Evolutionary conservation across 495 filamentous ascomycete genomes (phyloP), one percentile per base, ranked within the genome.

Genomic region (Clavariopsis aquatica): DNA sequence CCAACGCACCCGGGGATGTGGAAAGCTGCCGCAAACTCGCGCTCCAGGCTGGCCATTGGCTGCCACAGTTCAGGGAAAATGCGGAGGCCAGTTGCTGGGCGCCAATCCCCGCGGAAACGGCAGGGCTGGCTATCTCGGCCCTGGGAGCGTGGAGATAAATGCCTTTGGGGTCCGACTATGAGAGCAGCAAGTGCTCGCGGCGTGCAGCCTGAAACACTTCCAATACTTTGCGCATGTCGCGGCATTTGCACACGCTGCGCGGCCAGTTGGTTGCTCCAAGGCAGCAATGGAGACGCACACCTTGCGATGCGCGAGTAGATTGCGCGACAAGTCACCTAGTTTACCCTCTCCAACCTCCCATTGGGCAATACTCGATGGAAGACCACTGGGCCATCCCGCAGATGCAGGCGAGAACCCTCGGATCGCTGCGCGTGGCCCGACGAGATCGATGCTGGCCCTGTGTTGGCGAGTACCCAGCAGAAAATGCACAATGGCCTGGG

Each of bases 1-100:
- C 31, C 26, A 20, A 45, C 28, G 28, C 47, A 28, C 47, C 58
- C 58, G 58, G 49, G 58, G 28, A 51, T 15, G 58, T 61, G 58
- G 58, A 27, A 26, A 58, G 17, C 20, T 24, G 47, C 28, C 45
- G 19, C 12, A 41, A 43, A 3, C 27, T 29, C 24, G 13, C 28
- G 12, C 8, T 10, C n/a, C 23, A 19, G 13, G 1, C 10, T 19
- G 19, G 46, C 20, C 1, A 62, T 55, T 45, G 49, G 60, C 60
- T 47, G 60, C 34, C 60, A 20, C 17, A 17, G 3, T 3, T 22
- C 60, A 36, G 49, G 60, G 51, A 65, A 53, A 53, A 58, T 46
- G 62, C 54, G 62, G 62, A 65, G 62, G 23, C 62, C 27, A 52
- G 20, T 27, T 28, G 26, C n/a, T 54, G 31, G 62, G 54, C 62